Percentiles rank a stretch among this genome's conserved stretches.
Evolutionary conservation across 73 alveolate genomes (phyloP).

Genomic region (Stentor coeruleus): DNA sequence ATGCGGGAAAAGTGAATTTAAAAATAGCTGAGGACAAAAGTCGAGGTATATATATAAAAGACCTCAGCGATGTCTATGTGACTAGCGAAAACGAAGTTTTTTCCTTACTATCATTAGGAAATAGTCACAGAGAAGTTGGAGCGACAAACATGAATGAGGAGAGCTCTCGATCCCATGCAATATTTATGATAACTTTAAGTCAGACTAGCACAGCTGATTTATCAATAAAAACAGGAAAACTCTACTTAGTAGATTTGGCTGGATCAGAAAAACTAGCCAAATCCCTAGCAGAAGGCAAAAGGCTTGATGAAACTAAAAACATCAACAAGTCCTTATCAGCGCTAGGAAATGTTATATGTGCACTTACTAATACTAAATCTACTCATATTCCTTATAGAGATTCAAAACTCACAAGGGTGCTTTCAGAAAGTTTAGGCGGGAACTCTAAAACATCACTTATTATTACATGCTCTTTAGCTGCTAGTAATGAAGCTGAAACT

Average conservation of each 20-base stretch:
- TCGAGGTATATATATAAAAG: slow-evolving; percentile 72
- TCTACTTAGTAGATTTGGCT: slow-evolving; percentile 85
- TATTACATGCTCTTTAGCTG: slow-evolving; percentile 70
- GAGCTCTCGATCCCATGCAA: slow-evolving; percentile 78
- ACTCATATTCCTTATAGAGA: slow-evolving; percentile 72
- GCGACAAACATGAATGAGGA: slow-evolving; percentile 76
- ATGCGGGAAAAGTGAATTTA: slow-evolving; percentile 46
- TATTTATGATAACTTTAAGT: slow-evolving; percentile 65
- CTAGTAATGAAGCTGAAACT: slow-evolving; percentile 69
- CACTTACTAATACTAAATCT: slow-evolving; percentile 73
- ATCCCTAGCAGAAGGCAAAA: slow-evolving; percentile 74
- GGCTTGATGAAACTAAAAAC: slow-evolving; percentile 73
- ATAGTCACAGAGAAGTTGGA: slow-evolving; percentile 51
- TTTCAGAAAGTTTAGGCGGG: slow-evolving; percentile 87
- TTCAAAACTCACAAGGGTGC: slow-evolving; percentile 71
- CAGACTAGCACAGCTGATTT: slow-evolving; percentile 57
- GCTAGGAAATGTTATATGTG: slow-evolving; percentile 74
- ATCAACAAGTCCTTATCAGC: slow-evolving; percentile 72
- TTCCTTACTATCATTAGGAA: slow-evolving; percentile 55
- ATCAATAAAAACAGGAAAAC: slow-evolving; percentile 61
- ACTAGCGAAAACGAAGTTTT: slow-evolving; percentile 51
- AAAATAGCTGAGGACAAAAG: slow-evolving; percentile 71
- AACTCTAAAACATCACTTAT: slow-evolving; percentile 76
- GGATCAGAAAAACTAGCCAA: slow-evolving; percentile 86
- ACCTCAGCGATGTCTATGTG: slow-evolving; percentile 68